Base-by-base conservation (phyloP, 1,139 yeast species). In the Meyerozyma guilliermondii region DNA sequence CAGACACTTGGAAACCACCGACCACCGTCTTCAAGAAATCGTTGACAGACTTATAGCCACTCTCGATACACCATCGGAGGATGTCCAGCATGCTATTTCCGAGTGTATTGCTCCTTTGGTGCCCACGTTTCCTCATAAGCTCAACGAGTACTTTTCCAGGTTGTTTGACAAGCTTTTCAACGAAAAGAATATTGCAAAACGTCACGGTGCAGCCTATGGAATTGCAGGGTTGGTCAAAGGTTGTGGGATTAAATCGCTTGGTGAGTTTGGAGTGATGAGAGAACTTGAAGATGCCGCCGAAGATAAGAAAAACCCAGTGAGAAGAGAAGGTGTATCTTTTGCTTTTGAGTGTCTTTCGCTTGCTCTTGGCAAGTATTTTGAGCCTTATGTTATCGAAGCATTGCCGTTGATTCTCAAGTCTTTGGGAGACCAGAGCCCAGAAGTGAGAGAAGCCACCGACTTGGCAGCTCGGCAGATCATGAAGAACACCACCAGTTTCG, bases 191-290 rank as follows among this genome's bases (percentile, higher is more conserved):
- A 62, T 74, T 39, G 80, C 83, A 0, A 69, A 75, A 13, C 79
- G 96, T 59, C 78, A 92, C 52, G 99, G 98, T 56, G 94, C 96
- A 1, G 98, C 98, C 1, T 89, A 87, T 64, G 98, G 98, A 63
- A 76, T 92, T 52, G 87, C 98, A 8, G 98, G 98, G 48, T 66
- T 92, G 39, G 94, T 87, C 10, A 85, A 87, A 58, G 98, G 99
- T 46, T 76, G 80, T 24, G 98, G 98, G 49, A 81, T 94, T 43
- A 75, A 80, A 44, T 75, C 95, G 0, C 66, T 92, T 42, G 75
- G 88, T 4, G 83, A 84, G 40, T 82, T 76, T 56, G 95, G 87
- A 54, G 74, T 92, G 36, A 81, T 89, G 46, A 75, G 96, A 47
- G 77, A 76, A 34, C 67, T 92, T 50, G 75, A 80, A n/a, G 92